Conservation (phyloP, 1,284 basidiomycete genomes). For the Ceratorhiza oryzae-sativae region DNA sequence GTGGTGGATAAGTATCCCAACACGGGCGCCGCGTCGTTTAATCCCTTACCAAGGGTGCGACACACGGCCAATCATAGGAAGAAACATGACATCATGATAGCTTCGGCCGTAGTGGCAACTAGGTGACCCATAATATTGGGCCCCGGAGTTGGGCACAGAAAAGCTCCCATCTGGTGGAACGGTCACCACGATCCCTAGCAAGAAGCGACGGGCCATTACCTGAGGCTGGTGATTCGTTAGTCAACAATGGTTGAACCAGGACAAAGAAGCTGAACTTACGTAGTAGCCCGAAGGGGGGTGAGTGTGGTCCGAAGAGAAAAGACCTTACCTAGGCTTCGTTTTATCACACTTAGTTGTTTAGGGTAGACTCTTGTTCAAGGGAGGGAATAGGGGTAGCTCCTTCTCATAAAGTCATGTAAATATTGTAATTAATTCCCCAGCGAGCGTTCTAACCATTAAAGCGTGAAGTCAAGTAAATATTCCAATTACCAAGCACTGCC, state of each 20-base stretch:
- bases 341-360: neutral
- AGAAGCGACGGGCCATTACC: too few relatives aligned
- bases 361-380: neutral
- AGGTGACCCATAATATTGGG: too few relatives aligned
- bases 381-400: neutral
- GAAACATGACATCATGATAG: too few relatives aligned
- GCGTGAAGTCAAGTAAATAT: neutral
- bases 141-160: too few relatives aligned
- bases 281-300: neutral
- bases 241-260: neutral
- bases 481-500: slow-evolving; percentile 61
- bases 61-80: too few relatives aligned
- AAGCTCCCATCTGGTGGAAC: too few relatives aligned
- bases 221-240: too few relatives aligned
- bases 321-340: neutral
- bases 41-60: too few relatives aligned
- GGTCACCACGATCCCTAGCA: too few relatives aligned
- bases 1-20: too few relatives aligned
- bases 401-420: neutral
- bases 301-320: neutral
- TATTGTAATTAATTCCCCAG: neutral
- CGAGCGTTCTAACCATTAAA: slow-evolving; percentile 16
- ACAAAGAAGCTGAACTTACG: neutral
- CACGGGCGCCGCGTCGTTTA: too few relatives aligned
- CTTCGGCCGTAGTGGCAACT: too few relatives aligned